Evolutionary conservation across 495 filamentous ascomycete species (phyloP), one percentile per base, ranked within the genome.

Genomic region (Penicillium simplicissimum): DNA sequence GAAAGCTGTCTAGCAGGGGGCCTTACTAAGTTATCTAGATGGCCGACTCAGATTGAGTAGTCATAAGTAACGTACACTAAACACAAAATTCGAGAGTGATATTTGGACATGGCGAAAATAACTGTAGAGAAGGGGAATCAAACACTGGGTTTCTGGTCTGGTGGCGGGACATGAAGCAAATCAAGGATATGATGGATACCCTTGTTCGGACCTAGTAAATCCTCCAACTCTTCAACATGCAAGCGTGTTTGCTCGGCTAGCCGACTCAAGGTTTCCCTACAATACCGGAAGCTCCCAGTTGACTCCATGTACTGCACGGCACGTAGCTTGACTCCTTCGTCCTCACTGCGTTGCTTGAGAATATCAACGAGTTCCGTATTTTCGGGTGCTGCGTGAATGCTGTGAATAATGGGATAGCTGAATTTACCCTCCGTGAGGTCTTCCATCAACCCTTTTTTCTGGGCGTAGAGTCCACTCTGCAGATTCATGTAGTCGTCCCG

Each of bases 381-480:
- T 10, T 17, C 48, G 5, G 48, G 48, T 10, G 23, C 25, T 52
- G 48, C 25, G 10, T 52, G 48, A 3, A 52, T 8, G 48, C 48
- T 52, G 38, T 74, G 72, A 34, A 76, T 65, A 25, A 76, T 37
- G 3, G 90, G 91, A 70, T 93, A 95, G 33, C 85, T 89, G 77
- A 96, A 96, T 80, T 96, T 96, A 33, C 92, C 92, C 74, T 96
- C 92, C 4, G 90, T 94, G 56, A 96, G 70, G 73, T 96, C 92
- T 77, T 95, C 92, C 70, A 88, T 91, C 63, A 91, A 84, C 59
- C 91, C 92, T 80, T 96, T 96, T 62, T 90, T 91, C 52, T 83
- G 75, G 36, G 87, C 82, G 75, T 93, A 94, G 63, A 83, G 21
- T 3, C 21, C 37, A 15, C 48, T 38, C 10, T 45, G 34, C 1